Base-by-base conservation (phyloP, 2,329 filamentous ascomycete genomes). In the Ophiostoma quercus region DNA sequence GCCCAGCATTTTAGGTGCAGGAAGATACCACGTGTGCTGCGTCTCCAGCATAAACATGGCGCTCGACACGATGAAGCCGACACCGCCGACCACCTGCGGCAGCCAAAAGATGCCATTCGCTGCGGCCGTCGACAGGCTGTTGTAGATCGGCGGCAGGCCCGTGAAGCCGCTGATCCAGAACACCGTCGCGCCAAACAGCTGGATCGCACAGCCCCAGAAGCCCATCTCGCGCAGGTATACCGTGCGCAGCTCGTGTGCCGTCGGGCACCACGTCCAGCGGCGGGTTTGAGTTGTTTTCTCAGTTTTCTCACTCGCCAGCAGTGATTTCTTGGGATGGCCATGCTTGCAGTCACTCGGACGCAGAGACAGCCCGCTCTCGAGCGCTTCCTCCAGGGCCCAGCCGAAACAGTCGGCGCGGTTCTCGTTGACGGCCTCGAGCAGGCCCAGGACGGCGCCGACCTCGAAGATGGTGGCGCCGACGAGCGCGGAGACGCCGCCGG, bases 391-490 rank as follows among this genome's bases (percentile, higher is more conserved):
- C 1, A 91, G 74, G 0, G 88, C 88, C 88, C 88, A 91, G 3
- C 89, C 88, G 75, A 91, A 91, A 76, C 88, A 91, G 14, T 84
- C 86, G 0, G 83, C 79, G 14, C 84, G 80, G 74, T 90, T 87
- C 74, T 88, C 86, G 75, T 91, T 91, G n/a, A 90, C 81, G 3
- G 88, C 88, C 76, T 91, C 89, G 1, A 90, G 79, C 77, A 91
- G 81, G 34, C 91, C 80, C 1, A 91, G 77, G 1, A 90, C 75
- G 47, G 85, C 87, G 0, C 88, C 88, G 3, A 88, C 69, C 73
- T 89, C 87, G 75, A 92, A 91, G 7, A 91, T 79, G 0, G 87
- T 89, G 0, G 88, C 88, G 3, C 89, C 89, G n/a, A 91, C 82
- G 74, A 90, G 87, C 0, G 86, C 87, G 0, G 85, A 87, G 29